Evolutionary conservation across 306 rosid species (phyloP).

Genomic region (Cucurbita pepo): DNA sequence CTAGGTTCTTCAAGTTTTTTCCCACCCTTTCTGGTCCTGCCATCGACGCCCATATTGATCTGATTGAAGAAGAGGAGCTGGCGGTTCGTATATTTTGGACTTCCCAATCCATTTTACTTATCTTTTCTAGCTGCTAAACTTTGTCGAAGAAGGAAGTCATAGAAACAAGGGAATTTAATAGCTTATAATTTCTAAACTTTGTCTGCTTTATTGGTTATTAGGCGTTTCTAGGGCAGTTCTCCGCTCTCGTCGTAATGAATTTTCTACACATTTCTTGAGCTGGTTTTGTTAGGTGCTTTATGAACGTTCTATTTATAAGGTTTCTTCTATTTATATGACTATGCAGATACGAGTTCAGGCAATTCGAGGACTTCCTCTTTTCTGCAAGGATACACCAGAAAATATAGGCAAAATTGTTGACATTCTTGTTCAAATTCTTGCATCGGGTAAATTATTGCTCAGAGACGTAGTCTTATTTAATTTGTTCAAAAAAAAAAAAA

Average conservation of each 20-base stretch:
- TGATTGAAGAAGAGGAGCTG: slow-evolving; percentile 88
- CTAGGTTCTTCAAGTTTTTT: slow-evolving; percentile 81
- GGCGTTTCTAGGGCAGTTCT: slow-evolving; percentile 3
- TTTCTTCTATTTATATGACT: slow-evolving; percentile 2
- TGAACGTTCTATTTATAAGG: not conserved
- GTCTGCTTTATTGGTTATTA: not conserved
- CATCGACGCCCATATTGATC: slow-evolving; percentile 64
- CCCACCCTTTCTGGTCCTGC: slow-evolving; percentile 71
- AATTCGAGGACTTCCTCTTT: slow-evolving; percentile 91
- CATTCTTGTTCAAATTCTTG: slow-evolving; percentile 83
- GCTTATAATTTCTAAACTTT: not conserved
- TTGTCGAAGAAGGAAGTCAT: not conserved
- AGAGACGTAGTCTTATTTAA: not conserved
- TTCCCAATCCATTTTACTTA: not conserved
- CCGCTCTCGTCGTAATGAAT: not conserved
- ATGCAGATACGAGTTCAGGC: slow-evolving; percentile 94
- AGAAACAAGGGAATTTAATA: not conserved
- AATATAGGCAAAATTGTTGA: slow-evolving; percentile 77
- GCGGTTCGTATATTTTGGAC: slow-evolving; percentile 40
- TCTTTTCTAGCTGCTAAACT: not conserved
- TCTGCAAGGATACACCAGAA: slow-evolving; percentile 94
- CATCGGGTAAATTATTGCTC: slow-evolving; percentile 35
- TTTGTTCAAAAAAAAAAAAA: too few species aligned
- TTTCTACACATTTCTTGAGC: not conserved
- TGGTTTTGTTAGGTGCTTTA: not conserved